These are phyloP conservation scores for Microbotryum saponariae DNA, from an alignment of 1,284 basidiomycete genomes.

Conservation along the genomic window DNA sequence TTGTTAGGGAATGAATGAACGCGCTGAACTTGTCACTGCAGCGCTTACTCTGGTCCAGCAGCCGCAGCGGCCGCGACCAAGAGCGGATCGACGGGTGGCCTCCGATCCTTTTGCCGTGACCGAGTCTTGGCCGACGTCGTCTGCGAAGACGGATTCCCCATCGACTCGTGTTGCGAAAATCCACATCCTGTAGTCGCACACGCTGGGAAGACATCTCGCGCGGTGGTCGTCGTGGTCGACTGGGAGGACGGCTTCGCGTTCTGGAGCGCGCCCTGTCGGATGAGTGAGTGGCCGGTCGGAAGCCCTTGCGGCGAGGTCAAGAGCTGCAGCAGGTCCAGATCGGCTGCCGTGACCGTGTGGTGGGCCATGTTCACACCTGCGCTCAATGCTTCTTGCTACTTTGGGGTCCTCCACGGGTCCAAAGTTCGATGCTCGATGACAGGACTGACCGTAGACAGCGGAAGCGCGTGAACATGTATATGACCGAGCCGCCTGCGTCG, in stretches of 20 bases:
- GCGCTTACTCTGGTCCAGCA: slow-evolving; percentile 34
- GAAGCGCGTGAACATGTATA: too few relatives aligned
- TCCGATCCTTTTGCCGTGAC: slow-evolving; percentile 9
- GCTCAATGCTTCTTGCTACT: too few relatives aligned
- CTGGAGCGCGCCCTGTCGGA: neutral
- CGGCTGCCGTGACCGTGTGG: slow-evolving; percentile 4
- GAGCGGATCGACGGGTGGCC: slow-evolving; percentile 35
- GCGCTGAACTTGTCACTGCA: neutral
- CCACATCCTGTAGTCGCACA: too few relatives aligned
- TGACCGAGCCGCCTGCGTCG: too few relatives aligned
- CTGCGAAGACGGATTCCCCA: neutral
- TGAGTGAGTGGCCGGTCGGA: too few relatives aligned
- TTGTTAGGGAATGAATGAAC: neutral
- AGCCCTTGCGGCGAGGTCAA: slow-evolving; percentile 9
- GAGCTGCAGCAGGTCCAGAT: slow-evolving; percentile 22
- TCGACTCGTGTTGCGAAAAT: neutral
- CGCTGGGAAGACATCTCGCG: neutral
- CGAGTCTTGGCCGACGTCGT: neutral
- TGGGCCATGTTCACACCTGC: neutral
- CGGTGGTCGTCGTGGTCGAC: neutral
- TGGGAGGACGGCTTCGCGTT: neutral
- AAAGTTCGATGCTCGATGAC: too few relatives aligned
- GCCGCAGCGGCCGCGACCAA: slow-evolving; percentile 36
- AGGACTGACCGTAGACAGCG: too few relatives aligned
- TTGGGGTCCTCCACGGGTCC: too few relatives aligned